Base-by-base conservation (phyloP, 2,329 filamentous ascomycete species). In the Pezicula rhizophila region DNA sequence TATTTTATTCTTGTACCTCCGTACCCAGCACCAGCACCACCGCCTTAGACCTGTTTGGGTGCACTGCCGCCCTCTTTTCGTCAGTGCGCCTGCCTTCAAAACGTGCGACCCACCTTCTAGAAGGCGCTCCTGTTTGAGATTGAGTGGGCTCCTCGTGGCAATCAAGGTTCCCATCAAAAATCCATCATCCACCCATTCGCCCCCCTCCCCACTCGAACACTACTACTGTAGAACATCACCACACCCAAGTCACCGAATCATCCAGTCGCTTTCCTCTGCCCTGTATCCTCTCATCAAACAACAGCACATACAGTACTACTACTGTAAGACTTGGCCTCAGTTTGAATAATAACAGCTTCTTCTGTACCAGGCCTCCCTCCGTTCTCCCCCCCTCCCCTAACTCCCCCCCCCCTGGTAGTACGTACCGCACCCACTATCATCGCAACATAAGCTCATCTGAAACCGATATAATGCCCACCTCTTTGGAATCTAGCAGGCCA, bases 401-500 rank as follows among this genome's bases (percentile, higher is more conserved):
- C n/a, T n/a, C n/a, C n/a, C n/a, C n/a, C n/a, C 35, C 35, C 35
- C n/a, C n/a, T 1, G n/a, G 35, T 20, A 23, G 35, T 20, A 23
- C 14, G 11, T 8, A 15, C 35, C 35, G 35, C 35, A 15, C 11
- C 11, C n/a, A 38, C 33, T 14, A 35, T 15, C 11, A 38, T 3
- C 8, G 14, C 6, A 15, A 14, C 35, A 15, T 20, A 8, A 12
- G 35, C 35, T 15, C n/a, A 38, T 38, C 35, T 46, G 45, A 50
- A 50, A 49, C 47, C 23, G 34, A 26, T 48, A 68, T 60, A 59
- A 66, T 67, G 64, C 65, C 65, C 52, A 54, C 57, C 42, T 78
- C 75, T 46, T 63, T 77, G 11, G 76, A 79, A 46, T 79, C 76
- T 35, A 71, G 75, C 57, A 67, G 76, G 47, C 76, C 76, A 44